Evolutionary conservation across 2,329 filamentous ascomycete species (phyloP), one percentile per base, ranked within the genome.

Genomic region (Colletotrichum cereale): DNA sequence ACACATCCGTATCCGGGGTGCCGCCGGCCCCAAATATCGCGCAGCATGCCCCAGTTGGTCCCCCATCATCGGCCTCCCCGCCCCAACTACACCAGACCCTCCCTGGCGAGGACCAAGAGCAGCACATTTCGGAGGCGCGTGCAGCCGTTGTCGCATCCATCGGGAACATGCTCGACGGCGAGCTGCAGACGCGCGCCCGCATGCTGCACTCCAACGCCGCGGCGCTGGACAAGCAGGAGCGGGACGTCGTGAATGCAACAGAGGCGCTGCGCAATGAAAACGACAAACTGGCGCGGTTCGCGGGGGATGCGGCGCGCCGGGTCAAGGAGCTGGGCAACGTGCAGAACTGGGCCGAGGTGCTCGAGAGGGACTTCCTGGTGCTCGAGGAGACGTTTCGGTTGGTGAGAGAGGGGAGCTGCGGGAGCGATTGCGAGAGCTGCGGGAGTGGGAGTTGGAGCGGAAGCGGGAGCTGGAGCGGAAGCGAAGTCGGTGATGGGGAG

Each of bases 271-370:
- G 87, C 60, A 86, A 86, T 74, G 91, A 94, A 79, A 91, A 87
- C 62, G 89, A 91, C 73, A 88, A 89, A 80, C 86, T 93, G 77
- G 87, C 89, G 74, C 87, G 87, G 74, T 84, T 93, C 75, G 90
- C 90, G 6, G 87, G 88, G 75, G 86, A 86, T 69, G 90, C 91
- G 44, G 87, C 88, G 56, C 86, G 87, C 74, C 87, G 86, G 77
- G 83, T 96, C 71, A 95, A 95, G 83, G 93, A 95, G 85, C 84
- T 95, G 73, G 93, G 93, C 31, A 91, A 95, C 78, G 88, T 96
- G 78, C 93, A 96, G 85, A 95, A 95, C 80, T 96, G 93, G 93
- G 92, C 93, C 29, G 93, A 96, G 86, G 89, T 95, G 82, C 85
- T 96, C 77, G 93, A 91, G 85, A 81, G 89, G 71, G 89, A 91